Evolutionary conservation across 2,329 filamentous ascomycete species (phyloP).

Genomic region (Ophiobolus disseminans): DNA sequence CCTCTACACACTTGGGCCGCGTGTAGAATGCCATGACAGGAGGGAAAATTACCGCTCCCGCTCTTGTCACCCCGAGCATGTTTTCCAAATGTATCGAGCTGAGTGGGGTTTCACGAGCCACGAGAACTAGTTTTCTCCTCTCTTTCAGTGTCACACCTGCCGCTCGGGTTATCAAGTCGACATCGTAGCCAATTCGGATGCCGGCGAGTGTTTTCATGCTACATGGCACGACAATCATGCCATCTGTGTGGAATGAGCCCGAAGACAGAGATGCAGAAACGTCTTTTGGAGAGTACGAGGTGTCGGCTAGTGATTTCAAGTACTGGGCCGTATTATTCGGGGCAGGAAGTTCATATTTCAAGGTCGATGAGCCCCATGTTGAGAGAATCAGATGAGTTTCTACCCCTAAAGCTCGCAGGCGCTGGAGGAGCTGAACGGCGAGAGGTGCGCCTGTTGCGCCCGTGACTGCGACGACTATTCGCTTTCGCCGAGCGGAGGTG

Average conservation of each 20-base stretch:
- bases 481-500: constrained; percentile 1
- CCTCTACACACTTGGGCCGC: constrained; percentile 10
- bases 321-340: constrained; percentile 7
- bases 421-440: constrained; percentile 52
- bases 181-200: constrained; percentile 51
- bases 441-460: constrained; percentile 58
- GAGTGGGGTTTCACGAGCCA: constrained; percentile 47
- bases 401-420: constrained; percentile 40
- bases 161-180: constrained; percentile 56
- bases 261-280: constrained; percentile 53
- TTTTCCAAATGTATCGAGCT: constrained; percentile 54
- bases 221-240: constrained; percentile 59
- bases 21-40: constrained; percentile 24
- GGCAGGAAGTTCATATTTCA: constrained; percentile 17
- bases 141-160: constrained; percentile 59
- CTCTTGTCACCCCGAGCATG: constrained; percentile 39
- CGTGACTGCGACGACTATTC: constrained; percentile 58
- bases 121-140: constrained; percentile 51
- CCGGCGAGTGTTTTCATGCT: constrained; percentile 59
- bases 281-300: constrained; percentile 52
- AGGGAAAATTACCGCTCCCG: constrained; percentile 16
- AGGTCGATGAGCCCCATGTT: constrained; percentile 58
- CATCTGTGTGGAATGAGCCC: constrained; percentile 54
- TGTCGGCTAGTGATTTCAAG: constrained; percentile 8
- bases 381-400: constrained; percentile 55